Base-by-base conservation (phyloP, 1,139 yeast genomes). In the Arxiozyma slooffiae region DNA sequence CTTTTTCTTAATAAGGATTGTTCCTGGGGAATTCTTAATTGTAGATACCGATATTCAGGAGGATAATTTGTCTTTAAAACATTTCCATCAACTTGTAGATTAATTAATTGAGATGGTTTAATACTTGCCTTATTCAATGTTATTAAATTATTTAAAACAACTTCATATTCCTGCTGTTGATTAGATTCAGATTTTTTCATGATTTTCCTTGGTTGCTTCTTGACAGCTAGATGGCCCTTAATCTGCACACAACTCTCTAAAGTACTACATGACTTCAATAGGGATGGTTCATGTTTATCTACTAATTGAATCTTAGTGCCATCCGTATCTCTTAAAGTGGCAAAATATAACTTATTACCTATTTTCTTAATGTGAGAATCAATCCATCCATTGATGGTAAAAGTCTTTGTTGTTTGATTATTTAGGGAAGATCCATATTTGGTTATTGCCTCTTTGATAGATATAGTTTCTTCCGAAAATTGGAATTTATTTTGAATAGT, bases 41-140 rank as follows among this genome's bases (percentile, higher is more conserved):
- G 96, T 48, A 92, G 70, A 64, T 83, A 89, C 51, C 97, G 71
- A 60, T 80, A 82, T 59, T 88, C 85, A 1, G 89, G 82, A 0
- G 96, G 96, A 67, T 74, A 77, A 7, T 69, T 69, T 0, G 80
- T 26, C 8, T 79, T 39, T 71, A 30, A 30, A 14, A 30, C 36
- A 14, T 30, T 30, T 5, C 36, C n/a, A 30, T 72, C 38, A 63
- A 63, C 49, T 57, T 60, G 38, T 82, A 70, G 39, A 80, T 76
- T 49, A 81, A 83, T 46, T 16, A 90, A 71, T 56, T 88, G 85
- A 1, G 95, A 78, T 0, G 94, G 88, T 43, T 79, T 77, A 41
- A 79, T 72, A 55, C 78, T 78, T 3, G 96, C 77, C n/a, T 70
- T 64, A 62, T 89, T 90, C 47, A 92, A 70, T 0, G 80, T 75